phyloP scores from a whole-genome alignment of 2,329 filamentous ascomycete genomes.

The Epichloe festucae region DNA sequence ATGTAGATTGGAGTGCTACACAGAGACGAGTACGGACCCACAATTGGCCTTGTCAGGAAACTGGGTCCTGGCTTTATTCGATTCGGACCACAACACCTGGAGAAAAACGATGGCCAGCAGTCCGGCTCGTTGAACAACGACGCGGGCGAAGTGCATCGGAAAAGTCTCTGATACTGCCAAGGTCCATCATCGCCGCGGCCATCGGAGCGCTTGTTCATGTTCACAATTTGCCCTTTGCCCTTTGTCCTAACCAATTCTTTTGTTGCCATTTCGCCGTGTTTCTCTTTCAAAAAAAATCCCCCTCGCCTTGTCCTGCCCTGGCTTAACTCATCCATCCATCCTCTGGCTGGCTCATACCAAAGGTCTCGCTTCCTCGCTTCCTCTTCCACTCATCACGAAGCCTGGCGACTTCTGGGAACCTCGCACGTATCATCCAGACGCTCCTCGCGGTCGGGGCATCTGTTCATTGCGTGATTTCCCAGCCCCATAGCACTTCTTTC shows the following conservation, averaged over 20 bases:
- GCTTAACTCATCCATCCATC: conserved; percentile 5
- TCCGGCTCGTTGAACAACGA: conserved; percentile 8
- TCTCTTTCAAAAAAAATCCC: conserved; percentile 4
- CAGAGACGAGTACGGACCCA: background rate
- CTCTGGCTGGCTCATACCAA: conserved; percentile 1
- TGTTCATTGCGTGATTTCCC: conserved; percentile 4
- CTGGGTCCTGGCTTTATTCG: conserved; percentile 16
- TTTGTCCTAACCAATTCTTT: conserved; percentile 6
- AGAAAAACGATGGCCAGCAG: conserved; percentile 25
- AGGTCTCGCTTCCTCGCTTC: background rate
- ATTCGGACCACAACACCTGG: conserved; percentile 28
- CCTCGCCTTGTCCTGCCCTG: background rate
- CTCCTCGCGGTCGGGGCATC: background rate
- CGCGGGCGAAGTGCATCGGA: conserved; percentile 1
- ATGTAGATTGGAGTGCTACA: too few species aligned
- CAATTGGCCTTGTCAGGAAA: conserved; percentile 7
- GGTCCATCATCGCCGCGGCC: conserved; percentile 9
- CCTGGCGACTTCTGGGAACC: background rate
- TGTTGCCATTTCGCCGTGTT: conserved; percentile 2
- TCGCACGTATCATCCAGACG: background rate
- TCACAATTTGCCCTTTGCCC: conserved; percentile 4
- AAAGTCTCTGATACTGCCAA: conserved; percentile 11
- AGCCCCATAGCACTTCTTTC: background rate
- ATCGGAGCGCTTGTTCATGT: conserved; percentile 3
- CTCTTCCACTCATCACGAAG: conserved; percentile 2